Percentiles rank a stretch among this genome's conserved stretches.
These are phyloP conservation scores for Nakataea oryzae DNA, from an alignment of 2,329 filamentous ascomycete species.

Conservation along the genomic window DNA sequence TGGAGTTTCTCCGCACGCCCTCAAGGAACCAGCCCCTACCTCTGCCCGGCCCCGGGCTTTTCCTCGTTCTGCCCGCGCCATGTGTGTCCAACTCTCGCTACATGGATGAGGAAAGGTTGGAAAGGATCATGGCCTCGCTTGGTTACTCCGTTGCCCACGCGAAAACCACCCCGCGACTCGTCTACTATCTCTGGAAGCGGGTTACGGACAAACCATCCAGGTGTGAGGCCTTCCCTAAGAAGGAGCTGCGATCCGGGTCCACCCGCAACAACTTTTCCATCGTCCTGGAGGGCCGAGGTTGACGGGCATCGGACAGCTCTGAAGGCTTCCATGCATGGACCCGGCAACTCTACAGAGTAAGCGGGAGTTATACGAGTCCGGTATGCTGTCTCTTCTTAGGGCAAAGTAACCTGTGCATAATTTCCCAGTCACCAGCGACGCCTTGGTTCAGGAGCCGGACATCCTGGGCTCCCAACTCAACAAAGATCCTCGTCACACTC, in stretches of 20 bases:
- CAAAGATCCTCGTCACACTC: not conserved
- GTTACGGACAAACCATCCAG: constrained; percentile 11
- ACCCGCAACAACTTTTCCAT: constrained; percentile 88
- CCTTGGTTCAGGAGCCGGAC: not conserved
- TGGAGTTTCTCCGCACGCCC: constrained; percentile 51
- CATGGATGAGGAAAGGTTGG: constrained; percentile 59
- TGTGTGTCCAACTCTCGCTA: constrained; percentile 90
- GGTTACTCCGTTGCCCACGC: constrained; percentile 57
- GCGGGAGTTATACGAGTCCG: not conserved
- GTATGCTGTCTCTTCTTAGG: not conserved
- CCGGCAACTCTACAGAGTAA: not conserved
- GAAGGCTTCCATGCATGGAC: not conserved
- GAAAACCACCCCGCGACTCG: constrained; percentile 73
- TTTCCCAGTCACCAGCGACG: not conserved
- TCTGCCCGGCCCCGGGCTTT: constrained; percentile 56
- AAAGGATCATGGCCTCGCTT: constrained; percentile 63
- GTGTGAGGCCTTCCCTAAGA: constrained; percentile 40
- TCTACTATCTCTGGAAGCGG: constrained; percentile 78
- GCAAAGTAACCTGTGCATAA: not conserved
- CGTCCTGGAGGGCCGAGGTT: constrained; percentile 37
- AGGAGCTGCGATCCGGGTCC: constrained; percentile 63
- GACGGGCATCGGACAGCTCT: not conserved
- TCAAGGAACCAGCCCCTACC: constrained; percentile 6
- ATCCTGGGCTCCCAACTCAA: not conserved
- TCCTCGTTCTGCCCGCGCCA: constrained; percentile 80